A percentile compares a stretch with the other conserved stretches of the same genome.
Evolutionary conservation across 768 basidiomycete species (phyloP).

Genomic region (Leccinum ochraceum): DNA sequence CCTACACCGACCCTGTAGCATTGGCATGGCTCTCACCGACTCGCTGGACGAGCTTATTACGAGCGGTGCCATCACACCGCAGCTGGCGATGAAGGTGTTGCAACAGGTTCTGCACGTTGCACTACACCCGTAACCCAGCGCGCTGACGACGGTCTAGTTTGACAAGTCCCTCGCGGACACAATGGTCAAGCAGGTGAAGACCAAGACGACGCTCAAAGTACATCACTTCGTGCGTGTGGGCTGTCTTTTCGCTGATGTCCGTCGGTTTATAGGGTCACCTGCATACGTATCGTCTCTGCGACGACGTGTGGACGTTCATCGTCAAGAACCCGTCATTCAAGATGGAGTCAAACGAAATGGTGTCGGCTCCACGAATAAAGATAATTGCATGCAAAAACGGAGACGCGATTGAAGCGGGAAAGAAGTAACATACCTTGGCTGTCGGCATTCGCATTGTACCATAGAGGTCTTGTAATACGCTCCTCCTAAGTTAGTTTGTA

Average conservation of each 20-base stretch:
- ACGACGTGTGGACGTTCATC: slow-evolving; percentile 99
- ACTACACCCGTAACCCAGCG: slow-evolving; percentile 1
- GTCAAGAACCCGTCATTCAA: slow-evolving; percentile 93
- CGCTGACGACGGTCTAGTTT: slow-evolving; percentile 57
- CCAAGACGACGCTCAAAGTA: slow-evolving; percentile 92
- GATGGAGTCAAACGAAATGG: slow-evolving; percentile 88
- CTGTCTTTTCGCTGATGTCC: slow-evolving; percentile 4
- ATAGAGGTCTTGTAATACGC: slow-evolving; percentile 31
- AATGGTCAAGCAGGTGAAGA: slow-evolving; percentile 92
- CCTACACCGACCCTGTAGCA: slow-evolving; percentile 47
- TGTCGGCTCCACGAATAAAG: slow-evolving; percentile 80
- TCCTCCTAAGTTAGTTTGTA: background rate
- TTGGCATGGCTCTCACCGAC: slow-evolving; percentile 97
- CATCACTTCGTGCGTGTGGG: slow-evolving; percentile 22
- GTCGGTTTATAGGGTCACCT: slow-evolving; percentile 68
- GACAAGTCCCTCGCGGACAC: slow-evolving; percentile 94
- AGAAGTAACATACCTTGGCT: slow-evolving; percentile 53
- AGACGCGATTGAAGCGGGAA: slow-evolving; percentile 80
- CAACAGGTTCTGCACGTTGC: slow-evolving; percentile 70
- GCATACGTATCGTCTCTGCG: slow-evolving; percentile 88
- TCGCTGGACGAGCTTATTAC: slow-evolving; percentile 98
- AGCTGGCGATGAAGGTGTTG: slow-evolving; percentile 98
- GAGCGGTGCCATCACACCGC: slow-evolving; percentile 93
- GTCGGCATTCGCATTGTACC: slow-evolving; percentile 17
- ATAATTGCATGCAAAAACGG: slow-evolving; percentile 99